phyloP scores from a whole-genome alignment of 257 asterid species.

The Paulownia fortunei region DNA sequence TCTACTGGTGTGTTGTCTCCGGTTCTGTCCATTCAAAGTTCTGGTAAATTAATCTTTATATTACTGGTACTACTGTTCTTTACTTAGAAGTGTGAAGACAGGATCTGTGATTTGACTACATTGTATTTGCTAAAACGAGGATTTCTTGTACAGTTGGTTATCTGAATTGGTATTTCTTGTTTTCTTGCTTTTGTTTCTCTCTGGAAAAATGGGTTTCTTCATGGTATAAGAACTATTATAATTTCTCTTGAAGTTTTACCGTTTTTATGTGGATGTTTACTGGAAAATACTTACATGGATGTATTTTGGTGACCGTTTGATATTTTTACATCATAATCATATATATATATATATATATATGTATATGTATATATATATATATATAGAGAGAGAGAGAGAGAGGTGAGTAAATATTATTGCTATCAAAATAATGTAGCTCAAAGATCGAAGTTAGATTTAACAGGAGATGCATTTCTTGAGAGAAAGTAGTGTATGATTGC shows the following conservation, averaged over 20 bases:
- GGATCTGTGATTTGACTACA: conserved; percentile 36
- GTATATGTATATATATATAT: no score
- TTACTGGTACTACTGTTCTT: neutral
- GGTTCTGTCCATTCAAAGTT: conserved; percentile 85
- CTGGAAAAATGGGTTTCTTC: neutral
- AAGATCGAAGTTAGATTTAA: conserved; percentile 38
- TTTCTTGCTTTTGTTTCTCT: neutral
- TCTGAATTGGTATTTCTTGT: neutral
- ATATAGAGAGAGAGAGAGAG: neutral
- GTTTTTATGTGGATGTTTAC: no score
- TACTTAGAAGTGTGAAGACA: conserved; percentile 8
- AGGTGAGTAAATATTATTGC: neutral
- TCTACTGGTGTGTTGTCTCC: conserved; percentile 81
- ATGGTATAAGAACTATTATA: no score
- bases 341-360: no score
- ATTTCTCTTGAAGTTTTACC: no score
- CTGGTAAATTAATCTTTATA: conserved; percentile 51
- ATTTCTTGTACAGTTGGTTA: conserved; percentile 4
- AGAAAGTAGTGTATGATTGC: conserved; percentile 59
- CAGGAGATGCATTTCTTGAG: conserved; percentile 21
- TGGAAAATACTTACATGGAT: no score
- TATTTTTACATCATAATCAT: no score
- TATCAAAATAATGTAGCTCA: conserved; percentile 29
- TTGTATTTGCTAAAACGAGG: conserved; percentile 30
- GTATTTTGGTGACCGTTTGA: no score